These are phyloP conservation scores for Ceratobasidium sp. DNA, from an alignment of 1,284 basidiomycete species.

Conservation along the genomic window DNA sequence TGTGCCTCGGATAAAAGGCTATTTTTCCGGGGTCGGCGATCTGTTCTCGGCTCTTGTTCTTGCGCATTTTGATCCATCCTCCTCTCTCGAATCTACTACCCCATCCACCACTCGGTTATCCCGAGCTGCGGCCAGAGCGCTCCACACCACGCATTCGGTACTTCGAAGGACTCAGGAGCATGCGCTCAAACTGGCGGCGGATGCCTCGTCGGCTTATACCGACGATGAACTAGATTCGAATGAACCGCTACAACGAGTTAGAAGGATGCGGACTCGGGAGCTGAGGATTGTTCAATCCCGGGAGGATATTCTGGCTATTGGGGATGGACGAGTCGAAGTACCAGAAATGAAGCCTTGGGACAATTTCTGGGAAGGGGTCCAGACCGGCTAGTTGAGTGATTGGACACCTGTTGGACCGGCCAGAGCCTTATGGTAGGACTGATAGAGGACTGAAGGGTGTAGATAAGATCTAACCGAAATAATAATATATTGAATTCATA, in stretches of 20 bases:
- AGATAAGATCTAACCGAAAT: too few relatives aligned
- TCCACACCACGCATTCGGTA: conserved; percentile 87
- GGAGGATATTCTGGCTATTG: conserved; percentile 54
- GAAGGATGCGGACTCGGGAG: conserved; percentile 82
- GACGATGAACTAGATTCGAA: conserved; percentile 76
- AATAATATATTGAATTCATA: too few relatives aligned
- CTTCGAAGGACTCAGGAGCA: conserved; percentile 73
- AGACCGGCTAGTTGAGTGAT: neutral
- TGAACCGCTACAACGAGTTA: conserved; percentile 69
- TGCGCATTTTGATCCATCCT: conserved; percentile 67
- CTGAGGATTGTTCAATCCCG: conserved; percentile 81
- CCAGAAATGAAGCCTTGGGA: conserved; percentile 35
- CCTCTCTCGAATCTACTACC: conserved; percentile 42
- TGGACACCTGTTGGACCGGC: too few relatives aligned
- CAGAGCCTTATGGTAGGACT: too few relatives aligned
- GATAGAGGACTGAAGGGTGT: too few relatives aligned
- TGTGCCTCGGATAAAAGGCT: conserved; percentile 85
- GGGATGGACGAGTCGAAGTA: conserved; percentile 1
- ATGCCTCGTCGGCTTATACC: conserved; percentile 55
- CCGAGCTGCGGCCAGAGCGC: conserved; percentile 58
- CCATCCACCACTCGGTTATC: conserved; percentile 66
- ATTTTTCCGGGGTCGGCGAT: conserved; percentile 97
- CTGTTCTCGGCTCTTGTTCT: conserved; percentile 94
- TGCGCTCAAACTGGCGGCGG: conserved; percentile 61
- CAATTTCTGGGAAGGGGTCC: conserved; percentile 38